phyloP scores from a whole-genome alignment of 2,329 filamentous ascomycete genomes.

The Colletotrichum gigasporum region DNA sequence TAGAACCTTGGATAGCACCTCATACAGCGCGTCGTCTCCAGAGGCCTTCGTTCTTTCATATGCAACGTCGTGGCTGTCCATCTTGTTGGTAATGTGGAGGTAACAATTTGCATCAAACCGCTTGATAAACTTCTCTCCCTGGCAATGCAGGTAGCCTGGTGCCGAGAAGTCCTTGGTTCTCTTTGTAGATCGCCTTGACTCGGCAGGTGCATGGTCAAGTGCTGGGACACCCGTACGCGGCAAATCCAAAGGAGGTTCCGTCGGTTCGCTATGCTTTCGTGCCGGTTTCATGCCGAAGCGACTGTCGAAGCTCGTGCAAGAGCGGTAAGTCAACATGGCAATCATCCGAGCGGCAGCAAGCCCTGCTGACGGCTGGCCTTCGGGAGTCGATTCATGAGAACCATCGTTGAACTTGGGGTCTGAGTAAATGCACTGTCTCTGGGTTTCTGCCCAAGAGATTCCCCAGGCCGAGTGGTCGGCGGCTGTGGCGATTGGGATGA shows the following conservation, averaged over 20 bases:
- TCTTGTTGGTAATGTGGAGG: slow-evolving; percentile 46
- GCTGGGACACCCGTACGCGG: slow-evolving; percentile 55
- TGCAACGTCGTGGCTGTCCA: slow-evolving; percentile 48
- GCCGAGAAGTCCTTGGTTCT: slow-evolving; percentile 40
- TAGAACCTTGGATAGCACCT: slow-evolving; percentile 36
- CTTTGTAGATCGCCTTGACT: background rate
- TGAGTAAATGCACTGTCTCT: slow-evolving; percentile 56
- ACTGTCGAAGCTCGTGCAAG: slow-evolving; percentile 43
- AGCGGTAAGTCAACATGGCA: slow-evolving; percentile 50
- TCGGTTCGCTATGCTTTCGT: slow-evolving; percentile 50
- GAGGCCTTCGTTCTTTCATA: slow-evolving; percentile 47
- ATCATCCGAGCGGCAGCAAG: slow-evolving; percentile 48
- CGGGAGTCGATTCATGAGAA: slow-evolving; percentile 42
- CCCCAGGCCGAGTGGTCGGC: slow-evolving; percentile 66
- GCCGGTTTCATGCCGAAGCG: slow-evolving; percentile 60
- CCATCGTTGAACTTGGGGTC: slow-evolving; percentile 45
- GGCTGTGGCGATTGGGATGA: slow-evolving; percentile 65
- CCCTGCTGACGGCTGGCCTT: slow-evolving; percentile 43
- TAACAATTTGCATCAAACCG: slow-evolving; percentile 52
- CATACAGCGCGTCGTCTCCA: slow-evolving; percentile 36
- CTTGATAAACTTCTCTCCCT: slow-evolving; percentile 47
- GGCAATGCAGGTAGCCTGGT: slow-evolving; percentile 48
- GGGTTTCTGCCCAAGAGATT: slow-evolving; percentile 67
- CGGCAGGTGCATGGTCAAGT: background rate
- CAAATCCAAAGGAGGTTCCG: slow-evolving; percentile 36